Evolutionary conservation across 345 rosid genomes (phyloP).

Genomic region (Aurinia saxatilis): DNA sequence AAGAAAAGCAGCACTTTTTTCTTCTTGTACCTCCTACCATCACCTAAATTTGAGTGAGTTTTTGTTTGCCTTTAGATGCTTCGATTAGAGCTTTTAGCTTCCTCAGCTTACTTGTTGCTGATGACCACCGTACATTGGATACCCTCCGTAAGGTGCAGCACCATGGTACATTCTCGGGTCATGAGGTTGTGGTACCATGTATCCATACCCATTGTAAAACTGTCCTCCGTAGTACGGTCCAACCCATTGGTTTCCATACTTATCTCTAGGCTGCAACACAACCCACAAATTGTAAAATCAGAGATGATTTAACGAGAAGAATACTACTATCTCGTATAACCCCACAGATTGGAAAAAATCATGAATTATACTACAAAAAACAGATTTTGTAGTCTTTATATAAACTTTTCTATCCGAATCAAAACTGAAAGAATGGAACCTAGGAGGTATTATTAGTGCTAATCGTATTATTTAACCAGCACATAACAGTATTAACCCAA

Average conservation of each 20-base stretch:
- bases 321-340: neutral
- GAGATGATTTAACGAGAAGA: neutral
- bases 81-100: conserved; percentile 5
- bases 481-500: too few species aligned
- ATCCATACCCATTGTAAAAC: conserved; percentile 77
- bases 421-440: neutral
- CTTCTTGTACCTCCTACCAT: conserved; percentile 8
- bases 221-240: conserved; percentile 81
- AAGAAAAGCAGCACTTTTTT: neutral
- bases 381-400: too few species aligned
- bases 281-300: neutral
- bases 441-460: neutral
- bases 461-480: neutral
- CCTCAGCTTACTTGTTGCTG: conserved; percentile 94
- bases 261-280: conserved; percentile 52
- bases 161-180: conserved; percentile 66
- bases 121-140: conserved; percentile 69
- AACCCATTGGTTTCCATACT: conserved; percentile 73
- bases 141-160: conserved; percentile 61
- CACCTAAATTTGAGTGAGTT: conserved; percentile 21
- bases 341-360: neutral
- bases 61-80: conserved; percentile 12
- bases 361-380: neutral
- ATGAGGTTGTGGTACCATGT: conserved; percentile 59
- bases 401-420: neutral